Conservation (phyloP, 2,329 filamentous ascomycete species). For the Hymenotorrendiella dingleyae region DNA sequence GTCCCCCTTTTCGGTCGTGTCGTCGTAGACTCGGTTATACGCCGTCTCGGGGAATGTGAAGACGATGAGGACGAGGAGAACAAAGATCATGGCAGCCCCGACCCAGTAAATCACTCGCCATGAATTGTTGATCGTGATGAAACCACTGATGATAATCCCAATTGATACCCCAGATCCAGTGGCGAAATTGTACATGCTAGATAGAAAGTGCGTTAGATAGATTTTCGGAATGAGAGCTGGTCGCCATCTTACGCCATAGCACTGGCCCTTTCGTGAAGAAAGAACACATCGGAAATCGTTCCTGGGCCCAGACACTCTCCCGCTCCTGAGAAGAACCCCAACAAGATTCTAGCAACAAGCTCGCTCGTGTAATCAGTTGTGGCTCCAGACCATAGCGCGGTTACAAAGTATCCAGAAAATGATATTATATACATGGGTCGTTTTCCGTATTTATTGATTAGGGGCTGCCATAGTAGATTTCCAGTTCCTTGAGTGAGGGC, state of each 20-base stretch:
- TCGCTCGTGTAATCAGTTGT: constrained; percentile 37
- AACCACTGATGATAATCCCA: constrained; percentile 15
- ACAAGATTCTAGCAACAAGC: constrained; percentile 42
- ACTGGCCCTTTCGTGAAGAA: constrained; percentile 48
- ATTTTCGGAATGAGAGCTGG: background rate
- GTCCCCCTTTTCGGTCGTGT: constrained; percentile 16
- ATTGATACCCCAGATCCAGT: constrained; percentile 29
- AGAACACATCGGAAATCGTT: constrained; percentile 51
- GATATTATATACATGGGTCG: constrained; percentile 27
- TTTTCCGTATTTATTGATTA: constrained; percentile 19
- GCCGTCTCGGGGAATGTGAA: constrained; percentile 51
- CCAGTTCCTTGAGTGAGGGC: constrained; percentile 16
- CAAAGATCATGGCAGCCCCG: constrained; percentile 42
- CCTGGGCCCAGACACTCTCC: constrained; percentile 44
- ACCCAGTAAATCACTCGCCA: constrained; percentile 49
- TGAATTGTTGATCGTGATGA: constrained; percentile 39
- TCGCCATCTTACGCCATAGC: constrained; percentile 40
- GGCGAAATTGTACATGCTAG: constrained; percentile 13
- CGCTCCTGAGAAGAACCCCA: constrained; percentile 48
- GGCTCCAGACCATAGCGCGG: constrained; percentile 39
- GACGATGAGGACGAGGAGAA: constrained; percentile 43
- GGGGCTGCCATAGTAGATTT: constrained; percentile 16
- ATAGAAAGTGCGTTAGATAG: background rate
- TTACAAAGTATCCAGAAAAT: constrained; percentile 38
- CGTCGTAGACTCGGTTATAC: constrained; percentile 33